phyloP scores from a whole-genome alignment of 768 basidiomycete species.

The Termitomyces titanicus region DNA sequence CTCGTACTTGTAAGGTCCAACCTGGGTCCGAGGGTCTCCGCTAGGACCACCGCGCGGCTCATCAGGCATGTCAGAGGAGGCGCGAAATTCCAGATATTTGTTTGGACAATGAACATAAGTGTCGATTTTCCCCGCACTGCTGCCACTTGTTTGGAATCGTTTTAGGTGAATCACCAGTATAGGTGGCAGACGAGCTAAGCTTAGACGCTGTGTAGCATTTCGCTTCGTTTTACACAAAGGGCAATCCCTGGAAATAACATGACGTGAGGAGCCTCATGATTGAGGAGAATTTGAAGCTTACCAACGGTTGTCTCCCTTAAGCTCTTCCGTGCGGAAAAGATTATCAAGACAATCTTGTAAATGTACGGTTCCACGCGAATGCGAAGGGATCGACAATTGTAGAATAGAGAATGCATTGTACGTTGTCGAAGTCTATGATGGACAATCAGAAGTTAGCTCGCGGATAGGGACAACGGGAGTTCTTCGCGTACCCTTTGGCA shows the following conservation, averaged over 20 bases:
- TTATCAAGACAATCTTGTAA: slow-evolving; percentile 83
- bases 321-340: slow-evolving; percentile 85
- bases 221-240: slow-evolving; percentile 90
- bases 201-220: slow-evolving; percentile 81
- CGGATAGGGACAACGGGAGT: slow-evolving; percentile 11
- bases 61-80: slow-evolving; percentile 79
- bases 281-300: slow-evolving; percentile 28
- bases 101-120: slow-evolving; percentile 90
- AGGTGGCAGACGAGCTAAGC: slow-evolving; percentile 89
- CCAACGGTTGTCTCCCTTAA: slow-evolving; percentile 96
- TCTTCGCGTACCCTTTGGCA: slow-evolving; percentile 71
- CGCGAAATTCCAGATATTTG: slow-evolving; percentile 39
- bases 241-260: slow-evolving; percentile 67
- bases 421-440: slow-evolving; percentile 85
- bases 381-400: slow-evolving; percentile 77
- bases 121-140: slow-evolving; percentile 95
- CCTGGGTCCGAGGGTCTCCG: slow-evolving; percentile 76
- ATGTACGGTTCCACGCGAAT: slow-evolving; percentile 53
- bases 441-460: slow-evolving; percentile 1
- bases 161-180: slow-evolving; percentile 91
- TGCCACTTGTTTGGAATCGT: slow-evolving; percentile 86
- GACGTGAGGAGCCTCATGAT: no score
- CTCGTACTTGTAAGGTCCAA: slow-evolving; percentile 92
- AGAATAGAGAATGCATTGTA: slow-evolving; percentile 97
- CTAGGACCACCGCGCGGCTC: slow-evolving; percentile 21